Conservation (phyloP, 768 basidiomycete species). For the Amyloporia xantha region DNA sequence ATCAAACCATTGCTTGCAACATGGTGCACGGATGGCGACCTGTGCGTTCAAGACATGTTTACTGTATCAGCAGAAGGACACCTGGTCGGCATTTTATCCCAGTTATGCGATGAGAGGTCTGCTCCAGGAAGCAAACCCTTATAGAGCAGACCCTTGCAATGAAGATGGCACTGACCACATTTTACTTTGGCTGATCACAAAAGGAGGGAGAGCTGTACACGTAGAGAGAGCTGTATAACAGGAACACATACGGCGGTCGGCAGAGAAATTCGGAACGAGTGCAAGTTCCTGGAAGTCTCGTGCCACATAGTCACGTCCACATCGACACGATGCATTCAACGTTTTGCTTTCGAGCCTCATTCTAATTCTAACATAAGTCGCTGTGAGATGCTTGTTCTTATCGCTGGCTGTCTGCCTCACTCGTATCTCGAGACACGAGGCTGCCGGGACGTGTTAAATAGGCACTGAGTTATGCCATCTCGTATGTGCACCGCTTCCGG, state of each 20-base stretch:
- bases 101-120: neutral
- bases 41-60: conserved; percentile 97
- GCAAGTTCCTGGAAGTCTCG: no score
- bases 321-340: no score
- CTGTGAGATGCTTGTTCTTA: no score
- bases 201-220: no score
- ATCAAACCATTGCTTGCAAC: conserved; percentile 98
- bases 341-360: no score
- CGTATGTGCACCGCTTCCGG: neutral
- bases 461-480: neutral
- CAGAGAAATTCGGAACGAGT: no score
- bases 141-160: conserved; percentile 1
- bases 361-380: no score
- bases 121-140: neutral
- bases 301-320: no score
- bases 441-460: neutral
- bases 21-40: conserved; percentile 92
- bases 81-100: neutral
- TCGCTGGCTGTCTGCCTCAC: no score
- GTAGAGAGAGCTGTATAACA: no score
- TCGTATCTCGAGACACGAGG: neutral
- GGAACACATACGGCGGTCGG: no score
- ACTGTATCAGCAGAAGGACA: conserved; percentile 33
- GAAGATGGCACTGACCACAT: conserved; percentile 5
- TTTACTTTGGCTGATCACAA: neutral